These are phyloP conservation scores for Chlorella sp. DNA, from an alignment of 139 green algal genomes.

Conservation along the genomic window DNA sequence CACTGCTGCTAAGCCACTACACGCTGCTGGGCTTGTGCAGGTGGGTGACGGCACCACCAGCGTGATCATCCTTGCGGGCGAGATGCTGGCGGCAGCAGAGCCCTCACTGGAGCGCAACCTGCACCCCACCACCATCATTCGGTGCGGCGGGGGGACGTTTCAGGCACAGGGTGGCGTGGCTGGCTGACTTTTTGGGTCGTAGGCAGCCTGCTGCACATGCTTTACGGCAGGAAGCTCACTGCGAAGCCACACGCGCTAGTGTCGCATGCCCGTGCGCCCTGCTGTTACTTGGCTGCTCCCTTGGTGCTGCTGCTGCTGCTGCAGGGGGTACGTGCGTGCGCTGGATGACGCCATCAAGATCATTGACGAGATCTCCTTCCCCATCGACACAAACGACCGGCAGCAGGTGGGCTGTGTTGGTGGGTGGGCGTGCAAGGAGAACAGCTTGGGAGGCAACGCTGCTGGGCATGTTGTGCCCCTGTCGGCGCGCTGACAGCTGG, in stretches of 20 bases:
- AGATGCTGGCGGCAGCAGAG: slow-evolving; percentile 95
- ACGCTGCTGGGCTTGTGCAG: not conserved
- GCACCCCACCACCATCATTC: slow-evolving; percentile 97
- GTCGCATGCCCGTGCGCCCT: no score
- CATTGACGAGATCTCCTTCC: slow-evolving; percentile 91
- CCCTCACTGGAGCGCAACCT: slow-evolving; percentile 94
- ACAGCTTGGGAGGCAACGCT: no score
- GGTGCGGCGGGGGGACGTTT: not conserved
- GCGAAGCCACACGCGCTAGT: no score
- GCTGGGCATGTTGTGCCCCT: no score
- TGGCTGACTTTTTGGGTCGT: no score
- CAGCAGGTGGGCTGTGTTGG: slow-evolving; percentile 3
- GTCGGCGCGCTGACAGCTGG: no score
- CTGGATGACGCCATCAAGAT: slow-evolving; percentile 90
- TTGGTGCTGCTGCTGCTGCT: not conserved
- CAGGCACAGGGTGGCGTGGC: no score
- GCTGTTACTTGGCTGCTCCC: not conserved
- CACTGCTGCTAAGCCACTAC: not conserved
- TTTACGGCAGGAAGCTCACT: no score
- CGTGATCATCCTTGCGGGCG: slow-evolving; percentile 98
- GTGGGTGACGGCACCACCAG: slow-evolving; percentile 99
- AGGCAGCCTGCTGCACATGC: no score
- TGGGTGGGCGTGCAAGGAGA: no score
- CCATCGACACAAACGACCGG: slow-evolving; percentile 89
- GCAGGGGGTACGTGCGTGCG: slow-evolving; percentile 74